A percentile compares a stretch with the other conserved stretches of the same genome.
phyloP scores from a whole-genome alignment of 2,329 filamentous ascomycete species.

The Ascocoryne sarcoides region DNA sequence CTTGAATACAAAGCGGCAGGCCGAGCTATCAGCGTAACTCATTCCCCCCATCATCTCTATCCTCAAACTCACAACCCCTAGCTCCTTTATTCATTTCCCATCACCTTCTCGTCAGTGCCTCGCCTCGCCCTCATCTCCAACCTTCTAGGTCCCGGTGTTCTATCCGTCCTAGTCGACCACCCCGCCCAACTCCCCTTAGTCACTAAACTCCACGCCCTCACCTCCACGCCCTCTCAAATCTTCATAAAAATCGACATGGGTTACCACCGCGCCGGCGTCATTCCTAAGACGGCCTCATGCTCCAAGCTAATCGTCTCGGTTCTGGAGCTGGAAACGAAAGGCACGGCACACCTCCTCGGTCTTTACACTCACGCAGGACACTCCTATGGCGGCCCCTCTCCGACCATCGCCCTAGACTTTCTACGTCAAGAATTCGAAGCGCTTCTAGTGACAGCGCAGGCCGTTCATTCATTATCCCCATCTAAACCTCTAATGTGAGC shows the following conservation, averaged over 20 bases:
- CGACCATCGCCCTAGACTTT: constrained; percentile 48
- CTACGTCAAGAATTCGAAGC: constrained; percentile 52
- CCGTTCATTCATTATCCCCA: constrained; percentile 20
- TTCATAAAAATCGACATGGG: constrained; percentile 72
- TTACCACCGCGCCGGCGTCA: constrained; percentile 60
- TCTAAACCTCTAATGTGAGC: constrained; percentile 33
- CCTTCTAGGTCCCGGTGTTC: constrained; percentile 43
- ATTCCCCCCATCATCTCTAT: constrained; percentile 1
- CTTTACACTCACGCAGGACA: constrained; percentile 68
- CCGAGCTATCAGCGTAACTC: constrained; percentile 48
- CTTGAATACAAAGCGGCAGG: constrained; percentile 45
- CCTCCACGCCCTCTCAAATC: constrained; percentile 42
- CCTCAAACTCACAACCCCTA: constrained; percentile 6
- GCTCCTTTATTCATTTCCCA: constrained; percentile 55
- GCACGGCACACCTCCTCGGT: constrained; percentile 43
- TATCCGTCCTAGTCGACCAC: constrained; percentile 65
- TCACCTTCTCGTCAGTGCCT: constrained; percentile 50
- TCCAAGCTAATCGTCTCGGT: constrained; percentile 37
- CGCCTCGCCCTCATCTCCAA: constrained; percentile 50
- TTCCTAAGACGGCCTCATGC: constrained; percentile 39
- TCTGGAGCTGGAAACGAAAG: constrained; percentile 34
- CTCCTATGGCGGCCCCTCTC: constrained; percentile 51
- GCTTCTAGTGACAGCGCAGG: constrained; percentile 38
- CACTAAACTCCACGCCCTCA: constrained; percentile 33
- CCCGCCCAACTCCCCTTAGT: constrained; percentile 47